Evolutionary conservation across 176 grass and related monocot species (phyloP).

Genomic region (Hsuehochloa calcarea): DNA sequence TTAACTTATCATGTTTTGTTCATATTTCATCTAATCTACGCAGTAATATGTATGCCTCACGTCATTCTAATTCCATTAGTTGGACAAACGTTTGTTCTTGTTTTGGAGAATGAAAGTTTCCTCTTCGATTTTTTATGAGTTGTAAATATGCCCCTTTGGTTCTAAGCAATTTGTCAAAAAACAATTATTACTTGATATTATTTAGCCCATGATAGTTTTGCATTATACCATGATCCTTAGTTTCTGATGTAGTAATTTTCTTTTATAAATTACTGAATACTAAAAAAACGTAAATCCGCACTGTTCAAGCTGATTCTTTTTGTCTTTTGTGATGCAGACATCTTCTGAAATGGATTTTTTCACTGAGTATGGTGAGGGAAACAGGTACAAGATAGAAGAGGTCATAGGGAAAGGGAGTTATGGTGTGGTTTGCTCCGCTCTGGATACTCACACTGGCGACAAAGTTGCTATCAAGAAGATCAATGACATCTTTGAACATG

Average conservation of each 20-base stretch:
- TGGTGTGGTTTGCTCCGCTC: slow-evolving; percentile 88
- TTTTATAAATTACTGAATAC: neutral
- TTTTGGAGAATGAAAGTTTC: neutral
- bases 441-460: slow-evolving; percentile 70
- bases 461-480: slow-evolving; percentile 99
- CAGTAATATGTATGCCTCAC: neutral
- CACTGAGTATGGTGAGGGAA: slow-evolving; percentile 91
- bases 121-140: neutral
- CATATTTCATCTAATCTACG: neutral
- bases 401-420: slow-evolving; percentile 99
- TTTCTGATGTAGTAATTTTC: neutral
- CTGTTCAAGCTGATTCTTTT: neutral
- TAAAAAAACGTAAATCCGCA: neutral
- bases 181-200: neutral
- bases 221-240: neutral
- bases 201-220: neutral
- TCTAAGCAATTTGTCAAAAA: slow-evolving; percentile 8
- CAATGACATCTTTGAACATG: slow-evolving; percentile 94
- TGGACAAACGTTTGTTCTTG: neutral
- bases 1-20: neutral
- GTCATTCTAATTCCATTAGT: neutral
- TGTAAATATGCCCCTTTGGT: neutral
- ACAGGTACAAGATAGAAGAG: slow-evolving; percentile 88
- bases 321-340: slow-evolving; percentile 37
- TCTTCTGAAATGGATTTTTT: slow-evolving; percentile 76